Base-by-base conservation (phyloP, 768 basidiomycete genomes). In the Mrakia hoshinonis region DNA sequence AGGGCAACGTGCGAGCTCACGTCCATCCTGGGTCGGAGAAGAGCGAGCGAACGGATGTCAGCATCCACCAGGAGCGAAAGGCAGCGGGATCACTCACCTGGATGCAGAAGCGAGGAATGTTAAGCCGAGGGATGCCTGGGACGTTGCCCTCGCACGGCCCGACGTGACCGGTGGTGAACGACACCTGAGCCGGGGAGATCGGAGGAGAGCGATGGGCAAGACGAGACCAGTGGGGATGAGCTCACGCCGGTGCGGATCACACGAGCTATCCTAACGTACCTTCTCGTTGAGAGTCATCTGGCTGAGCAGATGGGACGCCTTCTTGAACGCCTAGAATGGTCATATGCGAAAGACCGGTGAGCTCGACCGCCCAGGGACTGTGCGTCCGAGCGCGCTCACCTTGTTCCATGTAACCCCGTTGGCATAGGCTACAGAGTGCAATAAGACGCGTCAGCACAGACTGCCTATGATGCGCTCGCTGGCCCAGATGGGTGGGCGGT, bases 231-330 rank as follows among this genome's bases (percentile, higher is more conserved):
- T n/a, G n/a, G n/a, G n/a, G n/a, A n/a, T n/a, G n/a, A n/a, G n/a
- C n/a, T n/a, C n/a, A n/a, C n/a, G n/a, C n/a, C n/a, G n/a, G n/a
- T n/a, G n/a, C n/a, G n/a, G n/a, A n/a, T n/a, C n/a, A n/a, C n/a
- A n/a, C n/a, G n/a, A n/a, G n/a, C n/a, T n/a, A n/a, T n/a, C n/a
- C n/a, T n/a, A 15, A 43, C 43, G 24, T 34, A 72, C 31, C 65
- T 67, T 67, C 10, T 72, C 71, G 5, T 24, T 26, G 29, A 72
- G 49, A 7, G 71, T 72, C 65, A 72, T 67, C 24, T 68, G 71
- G 15, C 46, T 24, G 48, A 72, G 54, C 12, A 61, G 15, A 29
- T 34, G 20, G 12, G 62, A 65, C 3, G 70, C 70, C 48, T 71
- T 71, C 22, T 43, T 63, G 46, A 66, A 71, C 12, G 63, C 63